Percentiles rank a stretch among this genome's conserved stretches.
Conservation (phyloP, 805 yeast genomes). For the Schizosaccharomyces octosporus region DNA sequence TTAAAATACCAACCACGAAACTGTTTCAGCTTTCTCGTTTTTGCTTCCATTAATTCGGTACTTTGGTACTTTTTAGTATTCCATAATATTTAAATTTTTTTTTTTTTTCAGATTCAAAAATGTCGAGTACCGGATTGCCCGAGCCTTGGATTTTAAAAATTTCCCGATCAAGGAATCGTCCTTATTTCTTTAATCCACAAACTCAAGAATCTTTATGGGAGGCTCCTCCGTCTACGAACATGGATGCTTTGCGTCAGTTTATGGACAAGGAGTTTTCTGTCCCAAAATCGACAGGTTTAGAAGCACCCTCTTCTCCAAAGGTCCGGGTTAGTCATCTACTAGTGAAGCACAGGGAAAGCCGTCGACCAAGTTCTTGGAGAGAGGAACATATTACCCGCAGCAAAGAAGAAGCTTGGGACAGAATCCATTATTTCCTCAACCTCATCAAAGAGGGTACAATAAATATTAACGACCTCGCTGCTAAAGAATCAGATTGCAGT, state of each 20-base stretch:
- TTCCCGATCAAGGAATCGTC: constrained; percentile 60
- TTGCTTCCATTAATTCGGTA: neutral
- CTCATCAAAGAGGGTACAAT: constrained; percentile 39
- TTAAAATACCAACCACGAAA: neutral
- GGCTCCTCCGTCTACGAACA: constrained; percentile 65
- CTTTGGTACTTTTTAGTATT: neutral
- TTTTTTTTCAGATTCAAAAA: neutral
- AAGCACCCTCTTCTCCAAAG: constrained; percentile 15
- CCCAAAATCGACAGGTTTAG: constrained; percentile 4
- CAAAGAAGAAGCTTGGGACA: constrained; percentile 56
- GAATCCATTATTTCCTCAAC: constrained; percentile 30
- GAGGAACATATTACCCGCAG: constrained; percentile 46
- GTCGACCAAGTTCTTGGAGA: constrained; percentile 88
- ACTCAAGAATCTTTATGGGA: constrained; percentile 70
- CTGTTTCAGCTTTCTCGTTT: neutral
- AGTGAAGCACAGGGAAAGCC: constrained; percentile 56
- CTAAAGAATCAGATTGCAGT: constrained; percentile 68
- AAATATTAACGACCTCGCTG: constrained; percentile 47
- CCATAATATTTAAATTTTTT: neutral
- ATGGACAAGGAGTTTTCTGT: constrained; percentile 18
- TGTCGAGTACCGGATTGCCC: constrained; percentile 46
- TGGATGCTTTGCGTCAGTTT: constrained; percentile 31
- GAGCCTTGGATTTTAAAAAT: constrained; percentile 58
- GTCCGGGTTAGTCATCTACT: constrained; percentile 63
- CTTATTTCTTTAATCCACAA: constrained; percentile 51